These are phyloP conservation scores for Termitomyces sp. DNA, from an alignment of 768 basidiomycete species.

Conservation along the genomic window DNA sequence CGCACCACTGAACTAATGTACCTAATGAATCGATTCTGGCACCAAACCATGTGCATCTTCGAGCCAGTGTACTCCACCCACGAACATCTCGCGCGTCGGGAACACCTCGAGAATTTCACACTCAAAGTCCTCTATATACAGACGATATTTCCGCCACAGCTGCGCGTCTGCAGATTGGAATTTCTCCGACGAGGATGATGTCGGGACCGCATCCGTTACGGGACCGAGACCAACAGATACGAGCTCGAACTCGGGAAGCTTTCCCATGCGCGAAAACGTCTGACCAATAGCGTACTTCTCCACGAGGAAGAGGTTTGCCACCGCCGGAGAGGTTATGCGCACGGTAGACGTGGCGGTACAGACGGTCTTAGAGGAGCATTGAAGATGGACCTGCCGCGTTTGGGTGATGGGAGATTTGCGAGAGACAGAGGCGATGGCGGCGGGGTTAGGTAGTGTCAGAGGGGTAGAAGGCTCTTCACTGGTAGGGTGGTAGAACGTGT, in stretches of 20 bases:
- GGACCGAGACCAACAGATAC: conserved; percentile 43
- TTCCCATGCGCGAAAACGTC: conserved; percentile 51
- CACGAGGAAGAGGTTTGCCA: conserved; percentile 58
- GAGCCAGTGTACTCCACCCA: conserved; percentile 49
- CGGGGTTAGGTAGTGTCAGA: conserved; percentile 27
- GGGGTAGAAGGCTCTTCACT: conserved; percentile 20
- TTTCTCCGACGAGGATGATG: conserved; percentile 9
- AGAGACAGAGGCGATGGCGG: conserved; percentile 35
- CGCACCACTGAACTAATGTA: not conserved
- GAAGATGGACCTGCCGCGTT: conserved; percentile 57
- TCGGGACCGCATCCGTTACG: conserved; percentile 8
- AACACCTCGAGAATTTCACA: conserved; percentile 70
- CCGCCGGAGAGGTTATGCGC: conserved; percentile 47
- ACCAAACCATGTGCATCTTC: conserved; percentile 15
- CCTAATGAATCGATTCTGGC: not conserved
- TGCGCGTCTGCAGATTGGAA: conserved; percentile 13
- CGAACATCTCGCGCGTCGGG: conserved; percentile 62
- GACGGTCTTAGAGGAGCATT: conserved; percentile 46
- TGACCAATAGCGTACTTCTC: conserved; percentile 39
- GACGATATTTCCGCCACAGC: conserved; percentile 54
- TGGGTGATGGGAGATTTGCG: conserved; percentile 49
- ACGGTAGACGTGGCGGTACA: conserved; percentile 66
- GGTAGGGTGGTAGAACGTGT: conserved; percentile 31
- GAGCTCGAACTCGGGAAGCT: conserved; percentile 53
- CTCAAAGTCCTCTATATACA: conserved; percentile 50